Conservation (phyloP, 2,329 filamentous ascomycete genomes). For the Paramyrothecium sp. region DNA sequence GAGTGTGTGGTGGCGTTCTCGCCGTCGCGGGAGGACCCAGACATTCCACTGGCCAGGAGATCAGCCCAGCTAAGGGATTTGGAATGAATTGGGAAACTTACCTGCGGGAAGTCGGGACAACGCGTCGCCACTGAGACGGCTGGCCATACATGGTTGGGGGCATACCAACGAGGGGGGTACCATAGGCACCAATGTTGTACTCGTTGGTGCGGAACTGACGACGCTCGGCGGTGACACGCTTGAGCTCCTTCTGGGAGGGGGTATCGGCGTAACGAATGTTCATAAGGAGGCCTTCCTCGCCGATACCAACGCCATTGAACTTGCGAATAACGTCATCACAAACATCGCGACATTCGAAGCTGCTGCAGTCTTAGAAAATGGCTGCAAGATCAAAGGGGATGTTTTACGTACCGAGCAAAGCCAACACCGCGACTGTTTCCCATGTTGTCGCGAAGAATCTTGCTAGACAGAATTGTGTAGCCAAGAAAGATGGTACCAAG, state of each 20-base stretch:
- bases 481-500: conserved; percentile 76
- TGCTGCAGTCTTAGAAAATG: conserved; percentile 34
- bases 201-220: conserved; percentile 95
- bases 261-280: conserved; percentile 98
- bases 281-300: conserved; percentile 77
- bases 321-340: conserved; percentile 86
- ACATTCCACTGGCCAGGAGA: conserved; percentile 18
- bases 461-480: conserved; percentile 85
- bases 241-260: conserved; percentile 92
- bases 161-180: conserved; percentile 59
- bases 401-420: conserved; percentile 76
- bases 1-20: conserved; percentile 24
- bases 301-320: conserved; percentile 77
- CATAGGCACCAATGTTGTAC: conserved; percentile 77
- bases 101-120: conserved; percentile 26
- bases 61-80: conserved; percentile 2
- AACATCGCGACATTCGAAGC: conserved; percentile 84
- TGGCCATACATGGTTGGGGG: conserved; percentile 35
- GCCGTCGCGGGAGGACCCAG: conserved; percentile 26
- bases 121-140: conserved; percentile 35
- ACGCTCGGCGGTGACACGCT: conserved; percentile 91
- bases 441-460: conserved; percentile 88
- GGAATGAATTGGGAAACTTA: conserved; percentile 13
- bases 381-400: background rate
- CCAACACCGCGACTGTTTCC: conserved; percentile 95